Evolutionary conservation across 805 yeast genomes (phyloP), one percentile per base, ranked within the genome.

Genomic region (Vanderwaltozyma tropicalis): DNA sequence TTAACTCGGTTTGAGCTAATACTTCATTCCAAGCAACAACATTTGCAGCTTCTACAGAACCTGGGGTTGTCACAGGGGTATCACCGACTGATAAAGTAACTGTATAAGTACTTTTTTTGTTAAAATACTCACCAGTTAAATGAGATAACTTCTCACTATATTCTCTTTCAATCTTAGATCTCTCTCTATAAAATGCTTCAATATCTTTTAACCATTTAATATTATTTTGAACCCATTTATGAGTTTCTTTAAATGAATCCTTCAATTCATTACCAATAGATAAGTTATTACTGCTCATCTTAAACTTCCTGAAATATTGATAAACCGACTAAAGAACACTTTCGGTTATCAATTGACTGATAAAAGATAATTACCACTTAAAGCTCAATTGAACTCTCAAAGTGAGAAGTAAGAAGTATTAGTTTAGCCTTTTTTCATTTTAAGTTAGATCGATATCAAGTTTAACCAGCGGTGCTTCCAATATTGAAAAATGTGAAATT

Each of bases 1-100:
- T 72, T 18, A 70, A 64, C 59, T 88, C 96, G 1, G 95, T 84
- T 53, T 85, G 92, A 3, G 81, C 70, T 41, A 89, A 69, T 6
- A 88, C 73, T 45, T 86, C 94, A 32, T 74, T 85, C 98, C 98
- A 89, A 1, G 94, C 74, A 11, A 84, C 94, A 44, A 88, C 63
- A 13, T 83, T 69, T 0, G 96, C 95, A 45, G 83, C 72, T 55
- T 92, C 97, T 35, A 89, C 66, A 0, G 96, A 86, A 0, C 99
- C 98, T 0, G 98, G 97, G 0, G 99, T 92, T 31, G 84, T 73
- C 30, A 77, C 72, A 0, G 99, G 98, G 14, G 74, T 73, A 42
- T 85, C 95, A 19, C 99, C 99, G 2, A 92, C 98, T 31, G 88
- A 76, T 21, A 92, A 60, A 12, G 63, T 57, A 0, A 89, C 74